Percentiles rank a stretch among this genome's conserved stretches.
These are phyloP conservation scores for Butyriboletus appendiculatus DNA, from an alignment of 1,284 basidiomycete species.

Conservation along the genomic window DNA sequence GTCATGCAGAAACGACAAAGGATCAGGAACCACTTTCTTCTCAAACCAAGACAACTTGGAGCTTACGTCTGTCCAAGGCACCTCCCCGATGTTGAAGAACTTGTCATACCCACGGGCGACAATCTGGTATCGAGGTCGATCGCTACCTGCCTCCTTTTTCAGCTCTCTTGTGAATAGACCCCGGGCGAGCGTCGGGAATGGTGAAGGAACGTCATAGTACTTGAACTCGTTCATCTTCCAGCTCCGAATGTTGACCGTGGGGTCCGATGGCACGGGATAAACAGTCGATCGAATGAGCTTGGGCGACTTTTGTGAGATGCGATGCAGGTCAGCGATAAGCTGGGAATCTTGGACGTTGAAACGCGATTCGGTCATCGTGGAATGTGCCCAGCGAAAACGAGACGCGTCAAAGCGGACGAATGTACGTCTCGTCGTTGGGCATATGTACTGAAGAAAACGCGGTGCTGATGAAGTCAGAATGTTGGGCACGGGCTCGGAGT, in stretches of 20 bases:
- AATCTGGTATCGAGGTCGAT: slow-evolving; percentile 59
- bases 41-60: neutral
- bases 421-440: neutral
- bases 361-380: slow-evolving; percentile 15
- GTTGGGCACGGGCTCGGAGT: slow-evolving; percentile 7
- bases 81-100: slow-evolving; percentile 98
- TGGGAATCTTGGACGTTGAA: slow-evolving; percentile 49
- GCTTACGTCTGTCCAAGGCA: slow-evolving; percentile 90
- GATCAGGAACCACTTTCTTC: neutral
- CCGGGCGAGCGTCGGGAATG: slow-evolving; percentile 89
- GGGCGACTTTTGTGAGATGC: slow-evolving; percentile 50
- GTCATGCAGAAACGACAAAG: neutral
- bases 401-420: slow-evolving; percentile 7
- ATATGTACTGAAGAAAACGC: slow-evolving; percentile 16
- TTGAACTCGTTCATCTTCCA: slow-evolving; percentile 98
- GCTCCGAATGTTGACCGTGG: slow-evolving; percentile 60
- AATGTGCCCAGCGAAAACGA: neutral
- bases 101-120: slow-evolving; percentile 96
- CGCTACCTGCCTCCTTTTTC: slow-evolving; percentile 18
- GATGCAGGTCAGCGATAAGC: slow-evolving; percentile 54
- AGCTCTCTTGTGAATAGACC: slow-evolving; percentile 75
- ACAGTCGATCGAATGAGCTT: slow-evolving; percentile 60
- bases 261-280: slow-evolving; percentile 57
- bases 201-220: slow-evolving; percentile 85
- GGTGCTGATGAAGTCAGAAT: slow-evolving; percentile 2